Base-by-base conservation (phyloP, 345 rosid genomes). In the Gossypium anomalum region DNA sequence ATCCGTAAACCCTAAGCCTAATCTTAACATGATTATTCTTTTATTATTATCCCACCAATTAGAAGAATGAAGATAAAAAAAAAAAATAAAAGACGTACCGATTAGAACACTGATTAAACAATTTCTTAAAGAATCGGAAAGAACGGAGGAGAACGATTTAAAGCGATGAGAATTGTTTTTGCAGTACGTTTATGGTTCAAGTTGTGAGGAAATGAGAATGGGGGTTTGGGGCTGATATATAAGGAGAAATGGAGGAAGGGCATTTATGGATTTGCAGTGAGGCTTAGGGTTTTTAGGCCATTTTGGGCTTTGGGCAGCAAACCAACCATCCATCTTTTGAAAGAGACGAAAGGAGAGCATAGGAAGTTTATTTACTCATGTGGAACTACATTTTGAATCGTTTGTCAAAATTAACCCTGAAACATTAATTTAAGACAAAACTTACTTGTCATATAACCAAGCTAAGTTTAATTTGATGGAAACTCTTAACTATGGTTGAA, bases 21-120 rank as follows among this genome's bases (percentile, higher is more conserved):
- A 34, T 5, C 41, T 34, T 34, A 34, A 75, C 76, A 76, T 63
- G 84, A 82, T 74, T 73, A 80, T 76, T 23, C 64, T 19, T 45
- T 55, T 4, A 10, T 41, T 63, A 2, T 15, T 34, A 16, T 63
- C 41, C n/a, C 34, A 62, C 22, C 47, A 62, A 34, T 62, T 61
- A 29, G 41, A 61, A 61, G 0, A 16, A 61, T 2, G 9, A 61
- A 29, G 6, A 13, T 7, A 8, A 7, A 59, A 57, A 3, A 13
- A 57, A 48, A 47, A 57, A 3, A 13, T 5, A 55, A 47, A 13
- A 51, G 83, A 82, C 87, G 80, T 85, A 89, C 95, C 92, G 85
- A 82, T 80, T 79, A 76, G 89, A 88, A 84, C 84, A 73, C 82
- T 76, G 73, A 79, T 61, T 67, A 78, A 74, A 79, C 57, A 81